Evolutionary conservation across 2,329 filamentous ascomycete species (phyloP), one percentile per base, ranked within the genome.

Genomic region (Aspergillus flavus): DNA sequence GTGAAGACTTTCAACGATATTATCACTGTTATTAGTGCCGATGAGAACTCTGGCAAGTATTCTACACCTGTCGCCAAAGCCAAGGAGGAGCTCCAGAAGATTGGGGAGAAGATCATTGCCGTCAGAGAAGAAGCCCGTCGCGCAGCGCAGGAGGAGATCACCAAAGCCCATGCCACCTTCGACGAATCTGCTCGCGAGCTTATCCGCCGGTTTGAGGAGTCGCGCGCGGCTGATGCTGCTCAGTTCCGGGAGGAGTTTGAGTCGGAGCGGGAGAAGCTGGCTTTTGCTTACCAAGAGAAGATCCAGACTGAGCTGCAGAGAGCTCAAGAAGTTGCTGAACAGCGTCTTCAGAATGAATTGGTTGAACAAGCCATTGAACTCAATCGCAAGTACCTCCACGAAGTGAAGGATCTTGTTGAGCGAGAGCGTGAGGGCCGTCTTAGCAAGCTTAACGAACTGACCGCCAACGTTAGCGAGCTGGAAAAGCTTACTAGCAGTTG

Each of bases 1-100:
- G 93, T 96, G 64, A 94, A 92, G 81, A 94, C 97, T 81, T 86
- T 99, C 71, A 99, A 99, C 81, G 93, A 96, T 78, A 90, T 99
- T 72, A 97, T 99, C 75, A 89, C 92, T 10, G 92, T 96, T 54
- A 89, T 97, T 76, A 97, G 97, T 78, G 91, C 91, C 62, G 94
- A 97, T 76, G 87, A 90, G 65, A 87, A 92, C 62, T 87, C 90
- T 66, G 85, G 85, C 69, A 93, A 91, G 78, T 97, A 95, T 80
- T 88, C 87, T 58, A 85, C 87, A 3, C 90, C 93, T 1, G 89
- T 99, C 63, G 83, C 86, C 70, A 94, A 95, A 83, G 94, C 94
- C 66, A 98, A 97, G 85, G 83, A 85, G 59, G 91, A 96, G 69
- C 84, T 98, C 58, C 81, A 85, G 75, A 90, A 89, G 77, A 89